Conservation (phyloP, 345 rosid genomes). For the Euphorbia pulcherrima region DNA sequence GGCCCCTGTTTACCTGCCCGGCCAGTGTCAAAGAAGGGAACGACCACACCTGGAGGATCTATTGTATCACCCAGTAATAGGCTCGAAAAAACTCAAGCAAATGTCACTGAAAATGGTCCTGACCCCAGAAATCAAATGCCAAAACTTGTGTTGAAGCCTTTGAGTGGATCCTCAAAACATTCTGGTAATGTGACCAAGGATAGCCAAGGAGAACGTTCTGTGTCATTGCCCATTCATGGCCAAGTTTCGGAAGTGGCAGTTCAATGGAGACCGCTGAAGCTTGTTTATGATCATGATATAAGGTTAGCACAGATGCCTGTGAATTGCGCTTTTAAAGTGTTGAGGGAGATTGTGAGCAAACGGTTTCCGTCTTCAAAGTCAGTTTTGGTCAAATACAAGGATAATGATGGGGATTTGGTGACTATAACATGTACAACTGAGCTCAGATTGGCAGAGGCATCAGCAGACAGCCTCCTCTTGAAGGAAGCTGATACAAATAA, state of each 20-base stretch:
- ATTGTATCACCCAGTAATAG: conserved; percentile 33
- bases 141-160: conserved; percentile 56
- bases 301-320: conserved; percentile 83
- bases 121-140: conserved; percentile 47
- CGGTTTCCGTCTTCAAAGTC: conserved; percentile 84
- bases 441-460: conserved; percentile 70
- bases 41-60: conserved; percentile 40
- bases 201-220: conserved; percentile 32
- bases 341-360: conserved; percentile 73
- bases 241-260: conserved; percentile 36
- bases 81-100: conserved; percentile 45
- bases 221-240: conserved; percentile 16
- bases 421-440: conserved; percentile 74
- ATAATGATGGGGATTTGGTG: conserved; percentile 88
- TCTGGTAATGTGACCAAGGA: conserved; percentile 20
- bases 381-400: conserved; percentile 80
- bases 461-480: conserved; percentile 48
- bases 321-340: conserved; percentile 64
- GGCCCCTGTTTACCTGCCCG: conserved; percentile 92
- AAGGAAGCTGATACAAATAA: conserved; percentile 59
- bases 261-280: conserved; percentile 70
- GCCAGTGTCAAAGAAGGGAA: conserved; percentile 55
- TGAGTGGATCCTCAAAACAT: conserved; percentile 46
- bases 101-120: conserved; percentile 51
- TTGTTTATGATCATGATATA: conserved; percentile 90